Evolutionary conservation across 2,329 filamentous ascomycete species (phyloP).

Genomic region (Exserohilum rostratum): DNA sequence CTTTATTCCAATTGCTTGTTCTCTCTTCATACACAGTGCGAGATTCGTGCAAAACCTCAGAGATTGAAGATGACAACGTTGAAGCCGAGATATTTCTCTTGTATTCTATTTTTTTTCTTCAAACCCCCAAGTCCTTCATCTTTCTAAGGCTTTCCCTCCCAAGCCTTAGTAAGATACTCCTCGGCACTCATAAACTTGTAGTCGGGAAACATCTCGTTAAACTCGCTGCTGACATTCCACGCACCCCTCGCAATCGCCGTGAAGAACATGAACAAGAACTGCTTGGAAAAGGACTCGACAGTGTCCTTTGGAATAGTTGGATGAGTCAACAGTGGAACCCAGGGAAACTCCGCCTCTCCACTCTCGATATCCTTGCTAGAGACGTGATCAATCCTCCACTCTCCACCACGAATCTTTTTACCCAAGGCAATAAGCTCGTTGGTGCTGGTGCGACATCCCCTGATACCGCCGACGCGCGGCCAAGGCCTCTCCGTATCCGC

Average conservation of each 20-base stretch:
- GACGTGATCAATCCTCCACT: constrained; percentile 53
- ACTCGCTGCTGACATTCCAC: constrained; percentile 54
- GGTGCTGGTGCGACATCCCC: constrained; percentile 28
- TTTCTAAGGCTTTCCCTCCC: constrained; percentile 47
- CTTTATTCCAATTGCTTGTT: no score
- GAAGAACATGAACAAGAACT: constrained; percentile 52
- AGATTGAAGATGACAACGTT: no score
- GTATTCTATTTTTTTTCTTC: background rate
- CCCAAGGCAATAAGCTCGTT: constrained; percentile 39
- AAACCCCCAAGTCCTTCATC: background rate
- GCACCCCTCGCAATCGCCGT: constrained; percentile 50
- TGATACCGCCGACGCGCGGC: constrained; percentile 38
- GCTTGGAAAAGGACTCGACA: constrained; percentile 42
- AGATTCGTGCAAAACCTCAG: no score
- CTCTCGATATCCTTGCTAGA: constrained; percentile 56
- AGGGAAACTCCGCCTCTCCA: constrained; percentile 50
- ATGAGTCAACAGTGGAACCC: constrained; percentile 47
- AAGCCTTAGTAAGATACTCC: constrained; percentile 52
- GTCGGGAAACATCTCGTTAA: constrained; percentile 55
- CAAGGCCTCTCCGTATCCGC: constrained; percentile 27
- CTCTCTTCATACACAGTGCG: no score
- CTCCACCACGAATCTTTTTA: constrained; percentile 37
- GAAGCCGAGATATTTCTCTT: no score
- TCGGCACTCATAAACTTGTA: constrained; percentile 52
- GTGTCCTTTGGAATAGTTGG: constrained; percentile 47